phyloP scores from a whole-genome alignment of 805 yeast species.

The Lachancea cidri region DNA sequence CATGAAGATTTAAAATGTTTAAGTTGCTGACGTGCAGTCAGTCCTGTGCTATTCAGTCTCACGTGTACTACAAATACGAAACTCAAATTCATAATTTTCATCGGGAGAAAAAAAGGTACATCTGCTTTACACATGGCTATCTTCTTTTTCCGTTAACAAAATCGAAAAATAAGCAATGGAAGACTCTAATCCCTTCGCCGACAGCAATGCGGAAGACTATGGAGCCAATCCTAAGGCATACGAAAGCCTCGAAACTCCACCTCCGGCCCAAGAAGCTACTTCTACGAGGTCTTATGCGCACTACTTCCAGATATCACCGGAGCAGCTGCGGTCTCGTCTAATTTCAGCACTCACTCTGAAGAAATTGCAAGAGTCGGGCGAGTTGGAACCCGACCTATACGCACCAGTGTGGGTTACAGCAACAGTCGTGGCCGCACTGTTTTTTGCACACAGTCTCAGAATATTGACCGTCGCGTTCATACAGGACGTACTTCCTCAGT shows the following conservation, averaged over 20 bases:
- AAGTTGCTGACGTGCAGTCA: too few relatives aligned
- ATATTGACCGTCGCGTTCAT: conserved; percentile 54
- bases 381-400: conserved; percentile 57
- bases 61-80: too few relatives aligned
- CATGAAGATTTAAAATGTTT: too few relatives aligned
- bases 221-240: background rate
- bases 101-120: background rate
- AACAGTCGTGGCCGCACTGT: conserved; percentile 66
- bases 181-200: conserved; percentile 7
- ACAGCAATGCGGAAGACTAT: background rate
- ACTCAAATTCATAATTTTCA: too few relatives aligned
- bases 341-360: conserved; percentile 1
- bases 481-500: conserved; percentile 26
- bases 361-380: conserved; percentile 11
- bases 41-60: too few relatives aligned
- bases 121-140: background rate
- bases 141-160: too few relatives aligned
- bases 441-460: conserved; percentile 69
- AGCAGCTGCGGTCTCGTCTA: conserved; percentile 1
- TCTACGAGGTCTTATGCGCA: conserved; percentile 3
- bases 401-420: conserved; percentile 92
- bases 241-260: background rate
- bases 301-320: conserved; percentile 4
- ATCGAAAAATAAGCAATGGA: conserved; percentile 1
- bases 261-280: background rate